phyloP scores from a whole-genome alignment of 345 rosid species.

The Citrus medica region DNA sequence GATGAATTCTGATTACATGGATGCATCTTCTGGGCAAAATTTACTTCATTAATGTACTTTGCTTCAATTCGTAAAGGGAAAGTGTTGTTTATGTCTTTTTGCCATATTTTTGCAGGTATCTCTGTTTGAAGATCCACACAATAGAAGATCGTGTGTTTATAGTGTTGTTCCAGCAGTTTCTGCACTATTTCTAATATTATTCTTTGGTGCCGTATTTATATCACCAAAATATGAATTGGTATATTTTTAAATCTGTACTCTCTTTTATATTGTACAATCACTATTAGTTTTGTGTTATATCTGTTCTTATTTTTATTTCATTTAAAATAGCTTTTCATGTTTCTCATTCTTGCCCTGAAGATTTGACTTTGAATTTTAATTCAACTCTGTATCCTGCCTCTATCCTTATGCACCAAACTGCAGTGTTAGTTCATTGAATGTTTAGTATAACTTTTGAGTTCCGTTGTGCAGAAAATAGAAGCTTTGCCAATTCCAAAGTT shows the following conservation, averaged over 20 bases:
- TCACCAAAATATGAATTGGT: constrained; percentile 45
- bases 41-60: neutral
- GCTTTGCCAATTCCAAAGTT: constrained; percentile 17
- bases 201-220: constrained; percentile 32
- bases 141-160: constrained; percentile 34
- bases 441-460: constrained; percentile 1
- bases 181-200: constrained; percentile 38
- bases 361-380: neutral
- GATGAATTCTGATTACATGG: neutral
- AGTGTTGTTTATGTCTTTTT: neutral
- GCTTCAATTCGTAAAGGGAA: neutral
- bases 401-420: neutral
- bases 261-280: neutral
- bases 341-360: neutral
- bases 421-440: neutral
- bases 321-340: neutral
- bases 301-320: neutral
- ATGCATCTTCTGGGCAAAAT: neutral
- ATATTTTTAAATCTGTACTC: neutral
- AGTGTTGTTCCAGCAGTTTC: constrained; percentile 35
- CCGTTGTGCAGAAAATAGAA: constrained; percentile 37
- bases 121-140: constrained; percentile 24
- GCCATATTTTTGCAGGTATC: constrained; percentile 24
- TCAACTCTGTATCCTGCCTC: neutral
- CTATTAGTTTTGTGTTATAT: neutral